Base-by-base conservation (phyloP, 192 early-diverging fungal genomes). In the Rhizoclosmatium sp. region DNA sequence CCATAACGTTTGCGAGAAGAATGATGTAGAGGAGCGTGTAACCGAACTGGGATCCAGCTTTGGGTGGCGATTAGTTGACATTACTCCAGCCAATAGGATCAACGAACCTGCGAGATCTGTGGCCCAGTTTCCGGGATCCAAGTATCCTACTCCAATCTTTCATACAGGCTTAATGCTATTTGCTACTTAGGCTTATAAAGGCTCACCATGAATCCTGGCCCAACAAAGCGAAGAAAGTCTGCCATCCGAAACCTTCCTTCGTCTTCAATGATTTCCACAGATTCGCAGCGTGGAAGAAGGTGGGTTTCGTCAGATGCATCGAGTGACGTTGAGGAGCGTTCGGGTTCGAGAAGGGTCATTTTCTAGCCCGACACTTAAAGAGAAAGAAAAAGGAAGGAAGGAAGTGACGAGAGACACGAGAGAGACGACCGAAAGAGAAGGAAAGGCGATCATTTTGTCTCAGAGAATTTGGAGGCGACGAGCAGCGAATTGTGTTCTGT, bases 101-200 rank as follows among this genome's bases (percentile, higher is more conserved):
- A 54, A 54, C 51, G 16, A 54, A 82, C 84, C 88, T 47, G 89
- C 84, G 12, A 93, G 85, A 82, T 94, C 93, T 4, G 93, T 93
- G 3, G 94, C 94, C 94, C 94, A 95, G 85, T 95, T 95, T 47
- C 94, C 94, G 47, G 94, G 94, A 86, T 95, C 94, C 12, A 69
- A 42, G 44, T 69, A 69, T 23, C 67, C 67, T 9, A 69, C 67
- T 69, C 31, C 67, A 69, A 69, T 69, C 49, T 59, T 1, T 51
- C 31, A 31, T 31, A 31, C 31, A 31, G 31, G 31, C 31, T 31
- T 31, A 31, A 31, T 31, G 31, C 31, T 31, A 31, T 31, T 31
- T 31, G 31, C 31, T 31, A 31, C 31, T 31, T 31, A 31, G 31
- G 31, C 31, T 31, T 10, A 23, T 48, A 47, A 42, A 42, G 1